These are phyloP conservation scores for Apophysomyces sp. DNA, from an alignment of 371 early-diverging fungal genomes.

Conservation along the genomic window DNA sequence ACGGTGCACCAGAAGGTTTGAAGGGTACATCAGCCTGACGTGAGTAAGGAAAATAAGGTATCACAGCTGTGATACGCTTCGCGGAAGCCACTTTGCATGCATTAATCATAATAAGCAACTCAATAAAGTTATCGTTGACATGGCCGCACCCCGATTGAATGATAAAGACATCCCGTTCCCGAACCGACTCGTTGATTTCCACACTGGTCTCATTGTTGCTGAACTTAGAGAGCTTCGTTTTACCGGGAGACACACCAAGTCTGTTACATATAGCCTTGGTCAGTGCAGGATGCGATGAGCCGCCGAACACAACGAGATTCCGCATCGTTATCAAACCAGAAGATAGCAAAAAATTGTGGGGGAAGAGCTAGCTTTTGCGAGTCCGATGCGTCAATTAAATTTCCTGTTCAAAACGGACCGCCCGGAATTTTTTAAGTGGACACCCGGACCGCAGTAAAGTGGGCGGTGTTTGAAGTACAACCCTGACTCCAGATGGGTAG, in stretches of 20 bases:
- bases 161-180: constrained; percentile 92
- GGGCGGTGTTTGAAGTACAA: too few species aligned
- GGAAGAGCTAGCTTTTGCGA: background rate
- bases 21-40: constrained; percentile 79
- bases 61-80: constrained; percentile 82
- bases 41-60: constrained; percentile 95
- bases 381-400: too few species aligned
- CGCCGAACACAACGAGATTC: constrained; percentile 47
- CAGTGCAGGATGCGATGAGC: constrained; percentile 86
- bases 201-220: constrained; percentile 89
- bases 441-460: too few species aligned
- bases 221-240: constrained; percentile 65
- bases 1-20: constrained; percentile 62
- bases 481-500: too few species aligned
- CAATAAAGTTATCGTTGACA: constrained; percentile 81
- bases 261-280: constrained; percentile 78
- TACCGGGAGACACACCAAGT: constrained; percentile 67
- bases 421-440: too few species aligned
- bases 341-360: background rate
- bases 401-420: too few species aligned
- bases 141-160: constrained; percentile 90
- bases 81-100: constrained; percentile 94
- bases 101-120: constrained; percentile 73
- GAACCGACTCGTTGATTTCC: constrained; percentile 83
- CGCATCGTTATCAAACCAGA: constrained; percentile 16